These are phyloP conservation scores for Serpula lacrymans DNA, from an alignment of 768 basidiomycete species.

Conservation along the genomic window DNA sequence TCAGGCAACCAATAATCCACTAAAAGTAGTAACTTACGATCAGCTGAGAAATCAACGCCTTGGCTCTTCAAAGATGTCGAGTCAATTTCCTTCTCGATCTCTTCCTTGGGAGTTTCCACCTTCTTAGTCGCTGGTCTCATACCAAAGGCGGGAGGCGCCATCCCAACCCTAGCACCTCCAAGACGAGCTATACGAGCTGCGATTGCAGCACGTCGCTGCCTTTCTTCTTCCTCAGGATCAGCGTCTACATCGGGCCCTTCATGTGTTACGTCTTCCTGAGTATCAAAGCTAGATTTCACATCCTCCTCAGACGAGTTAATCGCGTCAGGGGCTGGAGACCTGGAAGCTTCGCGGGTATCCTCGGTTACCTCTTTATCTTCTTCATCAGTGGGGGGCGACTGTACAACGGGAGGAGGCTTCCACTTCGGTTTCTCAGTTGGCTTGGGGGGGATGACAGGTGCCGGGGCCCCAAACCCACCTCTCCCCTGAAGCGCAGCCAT, in stretches of 20 bases:
- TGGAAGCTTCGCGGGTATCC: conserved; percentile 23
- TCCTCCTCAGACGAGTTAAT: conserved; percentile 20
- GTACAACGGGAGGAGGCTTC: conserved; percentile 74
- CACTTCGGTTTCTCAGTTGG: conserved; percentile 78
- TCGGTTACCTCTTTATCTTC: conserved; percentile 21
- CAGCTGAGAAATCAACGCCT: not conserved
- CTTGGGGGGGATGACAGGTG: conserved; percentile 38
- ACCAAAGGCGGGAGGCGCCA: conserved; percentile 73
- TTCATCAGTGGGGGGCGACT: conserved; percentile 39
- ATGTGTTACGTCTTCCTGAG: conserved; percentile 11
- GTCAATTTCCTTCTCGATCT: conserved; percentile 16
- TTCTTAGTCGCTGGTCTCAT: conserved; percentile 44
- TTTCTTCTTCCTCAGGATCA: conserved; percentile 64
- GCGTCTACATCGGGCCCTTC: conserved; percentile 13
- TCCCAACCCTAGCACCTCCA: conserved; percentile 80
- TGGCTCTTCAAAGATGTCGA: not conserved
- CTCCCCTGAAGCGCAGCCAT: conserved; percentile 92
- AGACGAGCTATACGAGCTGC: conserved; percentile 92
- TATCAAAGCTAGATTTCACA: conserved; percentile 30
- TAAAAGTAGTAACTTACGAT: not conserved
- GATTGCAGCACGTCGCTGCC: conserved; percentile 79
- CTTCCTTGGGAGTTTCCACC: conserved; percentile 20
- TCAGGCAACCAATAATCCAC: too few species aligned
- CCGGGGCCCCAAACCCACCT: conserved; percentile 63
- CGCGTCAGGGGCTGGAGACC: conserved; percentile 32